These are phyloP conservation scores for Diaporthe caulivora DNA, from an alignment of 2,329 filamentous ascomycete species.

Conservation along the genomic window DNA sequence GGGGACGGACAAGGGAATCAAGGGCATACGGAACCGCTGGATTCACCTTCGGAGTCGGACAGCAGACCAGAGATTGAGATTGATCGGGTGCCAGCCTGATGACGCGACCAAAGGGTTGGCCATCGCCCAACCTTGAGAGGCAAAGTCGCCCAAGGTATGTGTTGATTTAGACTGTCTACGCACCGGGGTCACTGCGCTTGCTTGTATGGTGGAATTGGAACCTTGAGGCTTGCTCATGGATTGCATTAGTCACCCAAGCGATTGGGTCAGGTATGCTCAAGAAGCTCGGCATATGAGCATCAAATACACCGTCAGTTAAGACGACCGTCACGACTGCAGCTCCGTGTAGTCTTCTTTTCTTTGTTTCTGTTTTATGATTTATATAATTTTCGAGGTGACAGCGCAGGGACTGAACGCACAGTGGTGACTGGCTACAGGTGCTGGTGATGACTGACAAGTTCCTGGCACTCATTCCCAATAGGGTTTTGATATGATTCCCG, in stretches of 20 bases:
- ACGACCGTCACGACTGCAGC: background rate
- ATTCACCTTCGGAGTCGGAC: slow-evolving; percentile 14
- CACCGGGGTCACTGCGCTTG: slow-evolving; percentile 14
- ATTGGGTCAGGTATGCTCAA: slow-evolving; percentile 12
- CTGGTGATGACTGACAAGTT: background rate
- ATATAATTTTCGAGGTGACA: slow-evolving; percentile 19
- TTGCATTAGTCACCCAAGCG: background rate
- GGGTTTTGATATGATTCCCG: background rate
- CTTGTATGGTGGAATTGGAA: background rate
- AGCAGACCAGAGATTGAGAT: slow-evolving; percentile 27
- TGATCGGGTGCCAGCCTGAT: slow-evolving; percentile 16
- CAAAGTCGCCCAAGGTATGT: slow-evolving; percentile 15
- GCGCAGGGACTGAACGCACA: background rate
- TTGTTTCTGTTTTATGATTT: too few relatives aligned
- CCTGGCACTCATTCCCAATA: background rate
- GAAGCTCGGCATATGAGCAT: slow-evolving; percentile 7
- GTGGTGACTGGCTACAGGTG: background rate
- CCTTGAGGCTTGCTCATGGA: slow-evolving; percentile 11
- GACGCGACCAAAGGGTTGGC: slow-evolving; percentile 1
- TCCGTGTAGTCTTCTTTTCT: too few relatives aligned
- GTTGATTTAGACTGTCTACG: slow-evolving; percentile 32
- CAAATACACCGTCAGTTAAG: slow-evolving; percentile 9
- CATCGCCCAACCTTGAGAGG: slow-evolving; percentile 7
- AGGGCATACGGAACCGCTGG: slow-evolving; percentile 20
- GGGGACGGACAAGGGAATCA: slow-evolving; percentile 8